Evolutionary conservation across 2,329 filamentous ascomycete species (phyloP), one percentile per base, ranked within the genome.

Genomic region (Alternaria burnsii): DNA sequence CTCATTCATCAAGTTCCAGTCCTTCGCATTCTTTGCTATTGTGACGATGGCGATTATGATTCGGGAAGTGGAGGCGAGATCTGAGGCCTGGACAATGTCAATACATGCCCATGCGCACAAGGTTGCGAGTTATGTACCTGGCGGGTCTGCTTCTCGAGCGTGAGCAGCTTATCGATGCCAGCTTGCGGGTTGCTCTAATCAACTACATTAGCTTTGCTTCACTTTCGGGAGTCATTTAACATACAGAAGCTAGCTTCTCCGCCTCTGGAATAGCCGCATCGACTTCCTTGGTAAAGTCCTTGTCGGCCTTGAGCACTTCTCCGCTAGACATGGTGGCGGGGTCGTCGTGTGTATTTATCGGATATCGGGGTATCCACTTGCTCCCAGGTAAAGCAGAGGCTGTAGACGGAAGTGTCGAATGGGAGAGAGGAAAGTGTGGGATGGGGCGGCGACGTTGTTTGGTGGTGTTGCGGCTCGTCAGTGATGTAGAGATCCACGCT

Each of bases 231-330:
- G n/a, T 28, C 55, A 16, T 24, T n/a, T 9, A 6, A 59, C 78
- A 67, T 82, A 95, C 94, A 86, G 94, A 90, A 71, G 94, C 93
- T 71, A 97, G 88, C 83, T 91, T 86, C 85, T 98, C 89, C 61
- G 93, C 93, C 82, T 97, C 93, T 51, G 93, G 91, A 71, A 99
- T 89, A 82, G 92, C 88, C 82, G 91, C 88, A 85, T 98, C 94
- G 76, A 92, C 93, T 82, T 98, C 94, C 84, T 97, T 97, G 77
- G 92, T 91, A 88, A 92, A 97, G 89, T 99, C 95, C 90, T 97
- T 97, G 86, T 99, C 95, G 76, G 94, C 92, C 88, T 96, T 97
- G 81, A 95, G 79, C 72, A 89, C 82, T 76, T 86, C 82, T 81
- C 88, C 88, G 82, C 93, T 91, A 75, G 93, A 91, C 93, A 97